These are phyloP conservation scores for Rhodotorula sphaerocarpa DNA, from an alignment of 768 basidiomycete genomes.

Conservation along the genomic window DNA sequence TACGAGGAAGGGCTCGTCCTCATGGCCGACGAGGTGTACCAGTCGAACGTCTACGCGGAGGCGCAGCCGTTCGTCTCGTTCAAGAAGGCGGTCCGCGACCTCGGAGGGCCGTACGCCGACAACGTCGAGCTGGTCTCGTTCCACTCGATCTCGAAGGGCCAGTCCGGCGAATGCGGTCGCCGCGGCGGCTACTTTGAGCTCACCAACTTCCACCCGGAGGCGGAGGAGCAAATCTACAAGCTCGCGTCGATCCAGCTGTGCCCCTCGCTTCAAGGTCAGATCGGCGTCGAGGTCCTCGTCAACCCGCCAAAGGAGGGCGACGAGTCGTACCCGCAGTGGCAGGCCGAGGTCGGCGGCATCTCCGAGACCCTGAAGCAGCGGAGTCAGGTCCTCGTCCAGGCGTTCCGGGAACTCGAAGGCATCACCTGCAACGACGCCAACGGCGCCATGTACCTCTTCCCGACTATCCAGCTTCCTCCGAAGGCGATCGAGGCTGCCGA, in stretches of 20 bases:
- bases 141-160: constrained; percentile 96
- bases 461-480: constrained; percentile 63
- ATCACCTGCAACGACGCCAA: constrained; percentile 73
- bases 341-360: constrained; percentile 71
- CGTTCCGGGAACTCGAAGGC: constrained; percentile 77
- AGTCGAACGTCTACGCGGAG: constrained; percentile 71
- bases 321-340: constrained; percentile 68
- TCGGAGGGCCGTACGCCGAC: constrained; percentile 52
- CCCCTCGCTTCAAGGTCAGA: constrained; percentile 80
- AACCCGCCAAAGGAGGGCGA: constrained; percentile 72
- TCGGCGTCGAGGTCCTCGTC: constrained; percentile 91
- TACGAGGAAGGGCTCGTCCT: constrained; percentile 77
- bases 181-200: constrained; percentile 95
- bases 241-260: constrained; percentile 86
- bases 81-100: constrained; percentile 69
- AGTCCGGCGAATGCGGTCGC: constrained; percentile 92
- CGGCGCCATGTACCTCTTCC: constrained; percentile 90
- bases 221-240: constrained; percentile 86
- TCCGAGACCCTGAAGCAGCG: constrained; percentile 65
- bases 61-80: constrained; percentile 78
- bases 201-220: constrained; percentile 66
- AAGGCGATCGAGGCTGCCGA: constrained; percentile 67
- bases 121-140: constrained; percentile 76
- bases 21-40: constrained; percentile 98
- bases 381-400: constrained; percentile 61